Conservation (phyloP, 1,139 yeast species). For the Pichia norvegensis region DNA sequence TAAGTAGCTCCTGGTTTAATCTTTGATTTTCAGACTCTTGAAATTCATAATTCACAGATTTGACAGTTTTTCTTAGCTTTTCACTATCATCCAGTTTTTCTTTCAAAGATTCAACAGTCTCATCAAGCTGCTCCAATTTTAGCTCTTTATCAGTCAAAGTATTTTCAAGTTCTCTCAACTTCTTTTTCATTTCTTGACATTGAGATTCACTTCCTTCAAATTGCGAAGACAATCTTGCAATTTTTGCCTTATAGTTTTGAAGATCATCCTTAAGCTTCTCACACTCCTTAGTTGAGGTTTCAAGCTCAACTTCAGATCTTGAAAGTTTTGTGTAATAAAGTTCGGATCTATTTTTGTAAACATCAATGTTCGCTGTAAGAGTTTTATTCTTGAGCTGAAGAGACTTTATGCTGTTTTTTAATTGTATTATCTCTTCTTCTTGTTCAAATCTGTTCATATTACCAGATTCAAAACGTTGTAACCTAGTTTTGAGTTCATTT, state of each 20-base stretch:
- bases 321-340: constrained; percentile 70
- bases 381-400: constrained; percentile 45
- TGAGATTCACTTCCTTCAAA: constrained; percentile 50
- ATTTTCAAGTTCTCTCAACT: constrained; percentile 49
- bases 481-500: constrained; percentile 28
- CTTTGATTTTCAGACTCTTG: constrained; percentile 50
- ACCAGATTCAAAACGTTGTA: constrained; percentile 24
- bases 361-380: constrained; percentile 43
- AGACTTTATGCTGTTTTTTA: constrained; percentile 47
- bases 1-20: constrained; percentile 50
- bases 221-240: constrained; percentile 51
- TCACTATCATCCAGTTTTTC: constrained; percentile 27
- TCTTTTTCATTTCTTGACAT: constrained; percentile 49
- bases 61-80: constrained; percentile 26
- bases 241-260: constrained; percentile 45
- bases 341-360: constrained; percentile 68
- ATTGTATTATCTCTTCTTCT: constrained; percentile 32
- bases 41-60: constrained; percentile 21
- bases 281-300: constrained; percentile 55
- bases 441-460: constrained; percentile 25
- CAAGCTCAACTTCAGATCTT: constrained; percentile 68
- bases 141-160: constrained; percentile 51
- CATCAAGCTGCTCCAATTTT: constrained; percentile 46
- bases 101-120: constrained; percentile 33
- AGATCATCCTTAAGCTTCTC: constrained; percentile 49